Base-by-base conservation (phyloP, 768 basidiomycete species). In the Lepiota subincarnata region DNA sequence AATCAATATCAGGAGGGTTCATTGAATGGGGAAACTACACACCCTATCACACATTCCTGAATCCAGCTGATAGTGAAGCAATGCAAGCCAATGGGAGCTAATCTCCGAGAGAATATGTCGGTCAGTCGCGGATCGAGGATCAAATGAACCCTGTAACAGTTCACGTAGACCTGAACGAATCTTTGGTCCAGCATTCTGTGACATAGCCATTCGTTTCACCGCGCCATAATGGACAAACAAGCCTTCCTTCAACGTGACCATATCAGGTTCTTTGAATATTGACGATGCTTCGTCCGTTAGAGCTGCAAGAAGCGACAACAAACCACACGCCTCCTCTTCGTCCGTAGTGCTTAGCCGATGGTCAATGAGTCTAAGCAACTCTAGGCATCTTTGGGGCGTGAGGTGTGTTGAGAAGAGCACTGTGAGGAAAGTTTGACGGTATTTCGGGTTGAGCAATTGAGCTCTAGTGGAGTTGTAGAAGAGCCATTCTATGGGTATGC, bases 41-140 rank as follows among this genome's bases (percentile, higher is more conserved):
- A 55, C 20, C 4, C 46, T 36, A 16, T 49, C 31, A 28, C 14
- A 43, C 36, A 31, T 35, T 2, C 63, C 61, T 38, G 34, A 56
- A 46, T 53, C 28, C 3, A 57, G 24, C 10, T 44, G 44, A 1
- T 35, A 18, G 40, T 59, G 62, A 26, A 70, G 49, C n/a, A 53
- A 40, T 20, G 62, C 60, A 36, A 68, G 55, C 84, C 84, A 87
- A 58, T 76, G 64, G 2, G 58, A 57, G 42, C 73, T 70, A 16
- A 80, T 71, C 4, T 68, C 66, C 10, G 73, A 63, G 14, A 78
- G 61, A 0, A 82, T 37, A 3, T 59, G 56, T 55, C 69, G 68
- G 60, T 86, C 81, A 12, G 50, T 59, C 2, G 37, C 44, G 7
- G 66, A 68, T 0, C 56, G 55, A 28, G 72, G 64, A 44, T 78